A percentile compares a stretch with the other conserved stretches of the same genome.
Evolutionary conservation across 2,329 filamentous ascomycete species (phyloP).

Genomic region (Fusarium clavum): DNA sequence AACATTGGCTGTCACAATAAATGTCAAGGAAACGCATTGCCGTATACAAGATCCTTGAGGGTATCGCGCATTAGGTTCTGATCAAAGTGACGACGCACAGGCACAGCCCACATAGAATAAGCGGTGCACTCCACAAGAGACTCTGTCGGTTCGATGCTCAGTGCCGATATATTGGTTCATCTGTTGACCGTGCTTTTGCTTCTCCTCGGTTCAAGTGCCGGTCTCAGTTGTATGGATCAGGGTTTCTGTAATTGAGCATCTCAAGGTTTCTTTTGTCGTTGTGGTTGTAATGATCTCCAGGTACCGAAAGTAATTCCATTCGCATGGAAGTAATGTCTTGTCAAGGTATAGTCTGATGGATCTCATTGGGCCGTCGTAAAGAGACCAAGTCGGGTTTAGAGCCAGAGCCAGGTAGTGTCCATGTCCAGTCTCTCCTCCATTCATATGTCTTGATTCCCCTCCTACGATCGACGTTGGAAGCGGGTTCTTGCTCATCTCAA

Average conservation of each 20-base stretch:
- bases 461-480: constrained; percentile 19
- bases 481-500: constrained; percentile 22
- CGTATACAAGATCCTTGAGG: constrained; percentile 22
- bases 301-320: constrained; percentile 2
- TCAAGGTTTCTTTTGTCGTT: background rate
- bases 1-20: constrained; percentile 1
- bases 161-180: constrained; percentile 18
- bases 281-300: constrained; percentile 16
- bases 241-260: constrained; percentile 4
- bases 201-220: constrained; percentile 7
- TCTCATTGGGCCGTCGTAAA: constrained; percentile 18
- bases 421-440: background rate
- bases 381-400: constrained; percentile 30
- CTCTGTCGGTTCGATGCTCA: background rate
- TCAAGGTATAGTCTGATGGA: constrained; percentile 9
- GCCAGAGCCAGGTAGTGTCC: constrained; percentile 19
- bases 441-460: constrained; percentile 25
- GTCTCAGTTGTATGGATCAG: constrained; percentile 5
- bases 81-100: constrained; percentile 16
- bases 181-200: background rate
- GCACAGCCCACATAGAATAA: constrained; percentile 17
- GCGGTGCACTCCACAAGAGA: constrained; percentile 21
- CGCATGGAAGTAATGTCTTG: constrained; percentile 9
- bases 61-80: constrained; percentile 29
- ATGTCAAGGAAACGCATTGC: background rate